Percentiles rank a stretch among this genome's conserved stretches.
Conservation (phyloP, 495 filamentous ascomycete genomes). For the Ascodesmis nigricans region DNA sequence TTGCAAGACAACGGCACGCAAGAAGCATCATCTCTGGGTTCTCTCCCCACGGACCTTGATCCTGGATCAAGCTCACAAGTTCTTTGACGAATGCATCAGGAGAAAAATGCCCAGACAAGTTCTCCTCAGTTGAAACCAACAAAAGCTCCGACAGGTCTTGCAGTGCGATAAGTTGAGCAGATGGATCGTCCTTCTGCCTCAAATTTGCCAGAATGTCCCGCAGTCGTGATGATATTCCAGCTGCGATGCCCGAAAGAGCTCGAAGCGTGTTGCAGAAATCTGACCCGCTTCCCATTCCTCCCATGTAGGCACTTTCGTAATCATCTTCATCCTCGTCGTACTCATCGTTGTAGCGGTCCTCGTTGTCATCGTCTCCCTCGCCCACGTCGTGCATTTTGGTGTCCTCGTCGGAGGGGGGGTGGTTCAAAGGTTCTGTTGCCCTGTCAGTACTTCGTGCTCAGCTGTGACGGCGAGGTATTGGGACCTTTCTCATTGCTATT, state of each 20-base stretch:
- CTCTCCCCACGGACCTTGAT: conserved; percentile 58
- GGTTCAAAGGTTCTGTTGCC: conserved; percentile 25
- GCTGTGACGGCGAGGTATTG: conserved; percentile 2
- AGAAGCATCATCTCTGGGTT: conserved; percentile 96
- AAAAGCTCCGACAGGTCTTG: conserved; percentile 86
- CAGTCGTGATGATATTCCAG: conserved; percentile 54
- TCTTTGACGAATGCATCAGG: conserved; percentile 93
- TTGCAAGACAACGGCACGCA: conserved; percentile 87
- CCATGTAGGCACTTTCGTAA: conserved; percentile 50
- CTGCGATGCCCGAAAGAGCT: conserved; percentile 75
- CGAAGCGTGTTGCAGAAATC: conserved; percentile 64
- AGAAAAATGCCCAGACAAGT: conserved; percentile 83
- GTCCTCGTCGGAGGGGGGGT: conserved; percentile 23
- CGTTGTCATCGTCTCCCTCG: conserved; percentile 30
- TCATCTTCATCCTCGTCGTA: conserved; percentile 52
- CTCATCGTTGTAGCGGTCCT: conserved; percentile 24
- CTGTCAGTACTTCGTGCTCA: conserved; percentile 41
- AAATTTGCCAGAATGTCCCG: conserved; percentile 69
- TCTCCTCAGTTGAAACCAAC: conserved; percentile 88
- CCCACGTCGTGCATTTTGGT: conserved; percentile 31
- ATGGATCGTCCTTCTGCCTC: conserved; percentile 67
- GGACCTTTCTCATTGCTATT: conserved; percentile 26
- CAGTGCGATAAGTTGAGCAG: conserved; percentile 73
- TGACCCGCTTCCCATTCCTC: conserved; percentile 36
- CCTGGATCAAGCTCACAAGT: conserved; percentile 77